phyloP scores from a whole-genome alignment of 306 rosid species.

The Oxytropis ochrocephala region DNA sequence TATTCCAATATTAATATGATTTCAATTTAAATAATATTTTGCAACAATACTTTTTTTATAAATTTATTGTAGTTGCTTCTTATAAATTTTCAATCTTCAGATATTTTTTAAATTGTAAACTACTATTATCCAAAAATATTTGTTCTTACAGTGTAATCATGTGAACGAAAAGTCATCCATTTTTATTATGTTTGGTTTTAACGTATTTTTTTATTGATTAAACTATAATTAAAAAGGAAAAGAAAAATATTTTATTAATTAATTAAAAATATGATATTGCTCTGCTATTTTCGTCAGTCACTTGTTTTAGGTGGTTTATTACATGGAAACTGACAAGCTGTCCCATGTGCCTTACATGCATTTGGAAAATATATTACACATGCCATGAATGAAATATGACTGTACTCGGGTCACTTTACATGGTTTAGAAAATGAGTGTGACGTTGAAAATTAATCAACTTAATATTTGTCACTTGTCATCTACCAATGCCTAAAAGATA shows the following conservation, averaged over 20 bases:
- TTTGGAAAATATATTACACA: neutral
- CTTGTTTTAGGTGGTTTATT: neutral
- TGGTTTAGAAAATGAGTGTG: conserved; percentile 15
- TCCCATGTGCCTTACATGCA: conserved; percentile 29
- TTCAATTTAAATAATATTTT: neutral
- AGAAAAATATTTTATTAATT: neutral
- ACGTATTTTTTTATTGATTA: neutral
- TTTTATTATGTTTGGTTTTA: neutral
- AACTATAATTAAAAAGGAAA: neutral
- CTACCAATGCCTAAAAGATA: conserved; percentile 1
- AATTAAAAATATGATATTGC: neutral
- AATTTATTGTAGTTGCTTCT: neutral
- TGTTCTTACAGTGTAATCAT: neutral
- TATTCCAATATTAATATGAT: neutral
- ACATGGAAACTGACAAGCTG: conserved; percentile 16
- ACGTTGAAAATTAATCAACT: conserved; percentile 19
- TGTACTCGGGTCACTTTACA: neutral
- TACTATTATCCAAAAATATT: neutral
- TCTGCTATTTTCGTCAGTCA: neutral
- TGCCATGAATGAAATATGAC: neutral
- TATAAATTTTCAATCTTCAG: neutral
- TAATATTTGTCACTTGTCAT: neutral
- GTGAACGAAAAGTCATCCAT: neutral
- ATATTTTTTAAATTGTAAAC: neutral
- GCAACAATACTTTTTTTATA: neutral